phyloP scores from a whole-genome alignment of 148 eudicot genomes.

The Rhododendron vialii region DNA sequence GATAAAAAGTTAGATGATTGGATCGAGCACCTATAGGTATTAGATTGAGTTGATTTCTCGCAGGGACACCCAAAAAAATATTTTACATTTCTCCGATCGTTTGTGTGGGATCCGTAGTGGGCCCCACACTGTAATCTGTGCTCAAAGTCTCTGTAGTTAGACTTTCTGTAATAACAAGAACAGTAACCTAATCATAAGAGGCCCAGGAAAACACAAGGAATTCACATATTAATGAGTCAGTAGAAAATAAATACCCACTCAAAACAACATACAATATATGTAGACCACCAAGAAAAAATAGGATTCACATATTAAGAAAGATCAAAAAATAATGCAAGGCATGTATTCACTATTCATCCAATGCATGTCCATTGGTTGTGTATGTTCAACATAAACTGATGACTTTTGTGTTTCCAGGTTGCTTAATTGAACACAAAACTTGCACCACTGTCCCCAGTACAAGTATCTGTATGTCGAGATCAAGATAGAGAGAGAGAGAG shows the following conservation, averaged over 20 bases:
- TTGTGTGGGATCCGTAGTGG: too few relatives aligned
- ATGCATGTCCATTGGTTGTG: background rate
- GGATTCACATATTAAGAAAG: background rate
- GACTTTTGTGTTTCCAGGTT: background rate
- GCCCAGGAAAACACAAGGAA: background rate
- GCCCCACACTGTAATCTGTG: too few relatives aligned
- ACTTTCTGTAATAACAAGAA: background rate
- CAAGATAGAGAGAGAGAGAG: slow-evolving; percentile 8
- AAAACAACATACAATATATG: background rate
- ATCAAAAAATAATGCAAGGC: background rate
- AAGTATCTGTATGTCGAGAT: background rate
- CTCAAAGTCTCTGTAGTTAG: too few relatives aligned
- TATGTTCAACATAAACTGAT: background rate
- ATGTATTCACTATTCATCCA: background rate
- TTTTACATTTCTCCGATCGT: too few relatives aligned
- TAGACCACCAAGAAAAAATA: background rate
- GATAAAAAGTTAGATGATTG: too few relatives aligned
- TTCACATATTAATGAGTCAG: background rate
- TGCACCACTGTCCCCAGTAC: background rate
- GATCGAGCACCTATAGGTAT: too few relatives aligned
- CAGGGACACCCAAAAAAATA: too few relatives aligned
- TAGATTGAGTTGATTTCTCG: too few relatives aligned
- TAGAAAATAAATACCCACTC: background rate
- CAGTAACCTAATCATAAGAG: background rate
- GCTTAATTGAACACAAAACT: background rate